Conservation (phyloP, 805 yeast species). For the Cyberlindnera americana region DNA sequence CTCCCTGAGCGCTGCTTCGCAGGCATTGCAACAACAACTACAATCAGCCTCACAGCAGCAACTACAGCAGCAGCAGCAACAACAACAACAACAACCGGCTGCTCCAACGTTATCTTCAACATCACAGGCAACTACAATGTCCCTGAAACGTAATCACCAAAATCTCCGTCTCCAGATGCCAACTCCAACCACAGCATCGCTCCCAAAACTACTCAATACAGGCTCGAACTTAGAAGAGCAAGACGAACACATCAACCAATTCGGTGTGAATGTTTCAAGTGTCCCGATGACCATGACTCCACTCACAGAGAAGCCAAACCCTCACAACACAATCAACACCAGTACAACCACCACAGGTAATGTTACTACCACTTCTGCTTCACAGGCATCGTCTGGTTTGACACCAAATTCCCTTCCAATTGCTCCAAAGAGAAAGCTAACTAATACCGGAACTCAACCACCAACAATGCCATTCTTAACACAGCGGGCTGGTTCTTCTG, state of each 20-base stretch:
- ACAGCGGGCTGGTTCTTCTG: slow-evolving; percentile 15
- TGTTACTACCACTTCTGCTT: too few species aligned
- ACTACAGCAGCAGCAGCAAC: too few species aligned
- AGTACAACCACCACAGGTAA: too few species aligned
- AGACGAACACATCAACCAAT: slow-evolving; percentile 55
- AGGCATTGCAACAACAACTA: slow-evolving; percentile 1
- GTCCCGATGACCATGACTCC: slow-evolving; percentile 77
- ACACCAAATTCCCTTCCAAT: slow-evolving; percentile 5
- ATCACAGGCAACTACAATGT: background rate
- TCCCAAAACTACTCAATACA: slow-evolving; percentile 29
- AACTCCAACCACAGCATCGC: slow-evolving; percentile 46
- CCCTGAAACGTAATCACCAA: slow-evolving; percentile 39
- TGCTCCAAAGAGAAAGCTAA: slow-evolving; percentile 12
- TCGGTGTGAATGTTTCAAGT: slow-evolving; percentile 54
- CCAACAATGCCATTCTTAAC: slow-evolving; percentile 19
- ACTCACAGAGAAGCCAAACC: slow-evolving; percentile 52
- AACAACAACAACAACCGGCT: too few species aligned
- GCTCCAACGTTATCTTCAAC: slow-evolving; percentile 2
- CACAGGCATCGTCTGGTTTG: background rate
- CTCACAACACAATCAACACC: slow-evolving; percentile 2
- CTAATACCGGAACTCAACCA: slow-evolving; percentile 9
- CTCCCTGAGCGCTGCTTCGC: slow-evolving; percentile 9
- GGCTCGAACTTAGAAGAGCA: slow-evolving; percentile 32
- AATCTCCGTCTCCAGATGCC: slow-evolving; percentile 73
- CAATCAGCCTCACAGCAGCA: background rate